Percentiles rank a stretch among this genome's conserved stretches.
Evolutionary conservation across 768 basidiomycete genomes (phyloP).

Genomic region (Nevesoporus exiguus): DNA sequence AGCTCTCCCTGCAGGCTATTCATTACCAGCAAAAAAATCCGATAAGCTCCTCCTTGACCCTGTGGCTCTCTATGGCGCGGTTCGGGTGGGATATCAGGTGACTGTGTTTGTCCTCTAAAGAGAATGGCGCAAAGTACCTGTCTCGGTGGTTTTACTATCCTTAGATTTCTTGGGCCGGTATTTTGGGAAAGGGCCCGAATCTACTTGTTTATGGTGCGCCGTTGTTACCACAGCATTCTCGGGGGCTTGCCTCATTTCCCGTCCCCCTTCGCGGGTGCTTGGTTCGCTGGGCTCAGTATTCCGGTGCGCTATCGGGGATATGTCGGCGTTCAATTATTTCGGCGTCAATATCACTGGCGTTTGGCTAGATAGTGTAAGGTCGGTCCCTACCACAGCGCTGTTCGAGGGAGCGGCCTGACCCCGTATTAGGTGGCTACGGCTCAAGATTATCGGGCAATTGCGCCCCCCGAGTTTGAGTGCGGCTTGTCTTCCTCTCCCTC

Average conservation of each 20-base stretch:
- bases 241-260: neutral
- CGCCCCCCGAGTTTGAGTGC: neutral
- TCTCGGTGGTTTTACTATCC: neutral
- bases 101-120: constrained; percentile 1
- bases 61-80: neutral
- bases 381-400: neutral
- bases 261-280: neutral
- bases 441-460: neutral
- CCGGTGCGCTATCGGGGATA: neutral
- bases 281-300: neutral
- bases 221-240: neutral
- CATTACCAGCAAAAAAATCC: neutral
- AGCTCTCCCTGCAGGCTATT: constrained; percentile 1
- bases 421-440: neutral
- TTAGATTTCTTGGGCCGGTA: neutral
- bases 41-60: neutral
- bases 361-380: neutral
- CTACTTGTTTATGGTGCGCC: neutral
- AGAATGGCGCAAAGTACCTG: constrained; percentile 5
- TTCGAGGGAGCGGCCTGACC: neutral
- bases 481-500: neutral
- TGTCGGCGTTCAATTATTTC: neutral
- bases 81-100: neutral
- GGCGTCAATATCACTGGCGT: neutral
- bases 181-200: neutral